Evolutionary conservation across 2,329 filamentous ascomycete species (phyloP), one percentile per base, ranked within the genome.

Genomic region (Rhinocladiella similis): DNA sequence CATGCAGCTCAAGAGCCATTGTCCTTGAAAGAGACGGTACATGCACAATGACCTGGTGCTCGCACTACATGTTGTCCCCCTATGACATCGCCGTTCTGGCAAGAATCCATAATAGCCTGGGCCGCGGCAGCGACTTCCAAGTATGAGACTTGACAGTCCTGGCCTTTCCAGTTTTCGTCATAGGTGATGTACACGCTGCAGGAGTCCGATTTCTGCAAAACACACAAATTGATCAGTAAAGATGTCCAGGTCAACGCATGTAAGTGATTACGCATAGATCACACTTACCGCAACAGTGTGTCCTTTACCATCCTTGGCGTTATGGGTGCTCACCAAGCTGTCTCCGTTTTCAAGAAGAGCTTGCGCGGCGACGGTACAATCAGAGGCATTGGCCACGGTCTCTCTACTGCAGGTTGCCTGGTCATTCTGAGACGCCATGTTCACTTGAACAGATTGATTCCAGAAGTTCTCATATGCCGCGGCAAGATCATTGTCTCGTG

Each of bases 51-150:
- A 20, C 48, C 54, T 33, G 25, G 5, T 18, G 9, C 35, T 41
- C 54, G 38, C 10, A 56, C 48, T 18, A 42, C 13, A 47, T 48
- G 29, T 14, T 41, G 10, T 20, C 13, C 35, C 42, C 54, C 41
- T 5, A 56, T 42, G 16, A 42, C 14, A 47, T 48, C n/a, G n/a
- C n/a, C 25, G 20, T 47, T n/a, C 41, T n/a, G 16, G 35, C 54
- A 56, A n/a, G 16, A 9, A 33, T 50, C 47, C 38, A 39, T 29
- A 18, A 56, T 42, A 18, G 20, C 14, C 48, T 56, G 42, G 7
- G 35, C 47, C 9, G 54, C 54, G 10, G 54, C 54, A 12, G 54
- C 42, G 18, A 51, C 48, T 27, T 56, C 54, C 1, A 56, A 22
- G 14, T 47, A 33, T 14, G 54, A 33, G 1, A 55, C 53, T 16